These are phyloP conservation scores for Ramalina intermedia DNA, from an alignment of 495 filamentous ascomycete species.

Conservation along the genomic window DNA sequence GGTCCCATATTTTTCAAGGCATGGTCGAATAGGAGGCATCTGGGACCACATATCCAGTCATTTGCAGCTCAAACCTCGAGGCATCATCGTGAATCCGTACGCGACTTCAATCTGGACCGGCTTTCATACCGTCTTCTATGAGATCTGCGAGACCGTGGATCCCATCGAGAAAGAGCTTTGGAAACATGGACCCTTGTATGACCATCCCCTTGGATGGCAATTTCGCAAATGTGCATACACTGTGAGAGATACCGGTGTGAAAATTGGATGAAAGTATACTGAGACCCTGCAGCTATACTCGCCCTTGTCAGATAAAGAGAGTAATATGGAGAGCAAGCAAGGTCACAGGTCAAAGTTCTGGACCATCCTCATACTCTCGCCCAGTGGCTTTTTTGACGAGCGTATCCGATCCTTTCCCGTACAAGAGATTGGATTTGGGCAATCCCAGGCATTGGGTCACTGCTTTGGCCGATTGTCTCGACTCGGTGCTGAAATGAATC, in stretches of 20 bases:
- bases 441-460: constrained; percentile 12
- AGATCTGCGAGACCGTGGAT: constrained; percentile 12
- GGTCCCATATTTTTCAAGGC: constrained; percentile 14
- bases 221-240: constrained; percentile 18
- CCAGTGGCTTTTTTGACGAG: constrained; percentile 14
- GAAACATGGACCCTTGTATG: constrained; percentile 17
- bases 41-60: constrained; percentile 14
- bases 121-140: constrained; percentile 16
- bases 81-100: constrained; percentile 7
- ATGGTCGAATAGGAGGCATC: constrained; percentile 8
- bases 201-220: constrained; percentile 15
- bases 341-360: constrained; percentile 6
- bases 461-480: constrained; percentile 10
- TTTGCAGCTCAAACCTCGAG: constrained; percentile 11
- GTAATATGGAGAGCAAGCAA: not conserved
- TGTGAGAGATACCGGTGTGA: not conserved
- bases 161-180: constrained; percentile 12
- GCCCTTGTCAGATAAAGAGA: not conserved
- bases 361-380: constrained; percentile 15
- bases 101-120: constrained; percentile 6
- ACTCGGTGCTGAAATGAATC: constrained; percentile 13
- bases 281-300: constrained; percentile 6
- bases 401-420: constrained; percentile 14
- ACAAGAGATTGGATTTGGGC: constrained; percentile 7
- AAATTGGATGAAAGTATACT: not conserved